Percentiles rank a stretch among this genome's conserved stretches.
Conservation (phyloP, 371 early-diverging fungal genomes). For the Umbelopsis sp. region DNA sequence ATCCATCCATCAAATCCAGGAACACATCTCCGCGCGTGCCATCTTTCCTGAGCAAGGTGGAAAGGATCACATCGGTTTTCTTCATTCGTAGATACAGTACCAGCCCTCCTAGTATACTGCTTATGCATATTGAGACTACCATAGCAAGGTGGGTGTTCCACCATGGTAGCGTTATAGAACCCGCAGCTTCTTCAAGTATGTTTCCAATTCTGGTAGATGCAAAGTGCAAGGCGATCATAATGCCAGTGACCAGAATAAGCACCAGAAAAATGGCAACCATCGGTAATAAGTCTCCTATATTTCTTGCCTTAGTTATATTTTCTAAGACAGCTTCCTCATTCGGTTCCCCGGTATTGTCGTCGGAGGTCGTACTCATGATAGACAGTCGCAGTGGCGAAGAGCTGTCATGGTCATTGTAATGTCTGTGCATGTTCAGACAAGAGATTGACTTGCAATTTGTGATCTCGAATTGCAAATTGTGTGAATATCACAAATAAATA, state of each 20-base stretch:
- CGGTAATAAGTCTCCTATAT: not conserved
- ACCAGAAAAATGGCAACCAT: not conserved
- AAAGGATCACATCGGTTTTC: slow-evolving; percentile 1
- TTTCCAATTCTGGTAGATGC: not conserved
- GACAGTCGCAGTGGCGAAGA: no score
- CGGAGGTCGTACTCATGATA: not conserved
- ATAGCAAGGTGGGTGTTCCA: slow-evolving; percentile 11
- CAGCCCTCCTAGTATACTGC: not conserved
- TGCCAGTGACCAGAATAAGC: not conserved
- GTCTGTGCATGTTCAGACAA: no score
- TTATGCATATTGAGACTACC: not conserved
- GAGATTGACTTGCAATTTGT: no score
- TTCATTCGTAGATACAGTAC: slow-evolving; percentile 1
- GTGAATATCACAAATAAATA: no score
- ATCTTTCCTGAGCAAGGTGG: not conserved
- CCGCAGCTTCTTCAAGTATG: not conserved
- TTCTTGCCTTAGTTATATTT: not conserved
- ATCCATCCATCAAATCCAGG: slow-evolving; percentile 12
- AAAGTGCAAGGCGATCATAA: not conserved
- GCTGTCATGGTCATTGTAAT: no score
- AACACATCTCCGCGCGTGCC: slow-evolving; percentile 10
- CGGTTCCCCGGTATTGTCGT: not conserved
- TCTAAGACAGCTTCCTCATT: not conserved
- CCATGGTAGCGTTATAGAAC: not conserved
- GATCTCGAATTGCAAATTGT: no score